These are phyloP conservation scores for Cutaneotrichosporon mucoides DNA, from an alignment of 1,284 basidiomycete species.

Conservation along the genomic window DNA sequence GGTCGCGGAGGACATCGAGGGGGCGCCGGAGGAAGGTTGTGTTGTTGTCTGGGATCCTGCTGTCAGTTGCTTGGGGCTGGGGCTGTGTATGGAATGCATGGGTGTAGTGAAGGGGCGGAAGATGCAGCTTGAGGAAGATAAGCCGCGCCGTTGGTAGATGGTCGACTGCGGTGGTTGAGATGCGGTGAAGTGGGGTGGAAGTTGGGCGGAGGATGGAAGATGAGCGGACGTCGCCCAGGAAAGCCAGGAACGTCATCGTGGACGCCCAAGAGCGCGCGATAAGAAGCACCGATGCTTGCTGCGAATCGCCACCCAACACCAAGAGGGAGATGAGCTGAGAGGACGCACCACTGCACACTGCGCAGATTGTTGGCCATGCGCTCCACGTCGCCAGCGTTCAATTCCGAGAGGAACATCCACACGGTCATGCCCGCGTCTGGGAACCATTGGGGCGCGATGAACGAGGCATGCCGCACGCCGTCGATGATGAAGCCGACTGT, in stretches of 20 bases:
- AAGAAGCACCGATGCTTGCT: no score
- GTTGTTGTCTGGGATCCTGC: constrained; percentile 9
- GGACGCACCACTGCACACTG: constrained; percentile 9
- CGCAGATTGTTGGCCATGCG: constrained; percentile 4
- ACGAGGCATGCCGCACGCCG: constrained; percentile 9
- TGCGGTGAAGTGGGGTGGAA: no score
- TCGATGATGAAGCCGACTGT: constrained; percentile 14
- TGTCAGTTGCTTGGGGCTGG: background rate
- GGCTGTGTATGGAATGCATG: no score
- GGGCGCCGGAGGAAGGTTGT: constrained; percentile 9
- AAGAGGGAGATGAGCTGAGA: no score
- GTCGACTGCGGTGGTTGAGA: no score
- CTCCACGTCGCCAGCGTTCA: constrained; percentile 3
- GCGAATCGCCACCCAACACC: no score
- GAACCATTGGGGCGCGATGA: constrained; percentile 14
- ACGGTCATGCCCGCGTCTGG: constrained; percentile 15
- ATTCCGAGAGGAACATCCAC: constrained; percentile 10
- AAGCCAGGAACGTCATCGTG: no score
- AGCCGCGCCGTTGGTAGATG: background rate
- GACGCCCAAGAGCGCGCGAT: no score
- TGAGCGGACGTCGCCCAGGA: no score
- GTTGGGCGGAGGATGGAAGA: no score
- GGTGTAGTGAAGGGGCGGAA: no score
- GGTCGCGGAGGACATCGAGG: constrained; percentile 8
- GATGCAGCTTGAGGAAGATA: no score